These are phyloP conservation scores for Daldinia childiae DNA, from an alignment of 495 filamentous ascomycete species.

Conservation along the genomic window DNA sequence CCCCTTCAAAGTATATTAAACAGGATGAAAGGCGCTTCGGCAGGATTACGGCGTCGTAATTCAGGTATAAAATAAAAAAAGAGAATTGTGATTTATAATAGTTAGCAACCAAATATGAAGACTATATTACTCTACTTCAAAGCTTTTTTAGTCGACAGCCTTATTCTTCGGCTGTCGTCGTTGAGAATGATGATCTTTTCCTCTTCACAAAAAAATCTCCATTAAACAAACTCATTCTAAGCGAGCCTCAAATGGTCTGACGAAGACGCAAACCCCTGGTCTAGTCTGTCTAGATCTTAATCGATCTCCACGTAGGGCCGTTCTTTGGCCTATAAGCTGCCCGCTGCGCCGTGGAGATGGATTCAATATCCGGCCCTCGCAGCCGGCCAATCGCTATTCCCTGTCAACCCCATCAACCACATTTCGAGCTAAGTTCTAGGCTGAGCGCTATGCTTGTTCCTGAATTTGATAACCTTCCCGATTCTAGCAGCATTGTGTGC, in stretches of 20 bases:
- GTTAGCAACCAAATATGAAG: neutral
- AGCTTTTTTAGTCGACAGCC: slow-evolving; percentile 6
- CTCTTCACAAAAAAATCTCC: slow-evolving; percentile 30
- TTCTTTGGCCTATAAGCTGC: slow-evolving; percentile 19
- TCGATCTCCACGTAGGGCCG: neutral
- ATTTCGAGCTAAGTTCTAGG: slow-evolving; percentile 18
- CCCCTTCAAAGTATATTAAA: neutral
- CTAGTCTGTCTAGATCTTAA: slow-evolving; percentile 25
- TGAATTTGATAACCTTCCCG: slow-evolving; percentile 18
- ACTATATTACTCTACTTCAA: neutral
- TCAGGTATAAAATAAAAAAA: neutral
- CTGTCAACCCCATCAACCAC: neutral
- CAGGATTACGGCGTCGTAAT: neutral
- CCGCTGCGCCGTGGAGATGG: slow-evolving; percentile 9
- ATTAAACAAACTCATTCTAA: slow-evolving; percentile 37
- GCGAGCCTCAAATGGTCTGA: slow-evolving; percentile 32
- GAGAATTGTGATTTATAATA: neutral
- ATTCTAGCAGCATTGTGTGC: slow-evolving; percentile 13
- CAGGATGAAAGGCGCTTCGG: neutral
- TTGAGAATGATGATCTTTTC: slow-evolving; percentile 36
- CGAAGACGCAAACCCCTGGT: slow-evolving; percentile 9
- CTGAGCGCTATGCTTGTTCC: slow-evolving; percentile 39
- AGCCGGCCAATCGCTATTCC: slow-evolving; percentile 21
- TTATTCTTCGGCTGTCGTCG: slow-evolving; percentile 29
- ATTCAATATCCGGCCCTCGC: slow-evolving; percentile 1